Base-by-base conservation (phyloP, 1,139 yeast species). In the Sugiyamaella xylanicola region DNA sequence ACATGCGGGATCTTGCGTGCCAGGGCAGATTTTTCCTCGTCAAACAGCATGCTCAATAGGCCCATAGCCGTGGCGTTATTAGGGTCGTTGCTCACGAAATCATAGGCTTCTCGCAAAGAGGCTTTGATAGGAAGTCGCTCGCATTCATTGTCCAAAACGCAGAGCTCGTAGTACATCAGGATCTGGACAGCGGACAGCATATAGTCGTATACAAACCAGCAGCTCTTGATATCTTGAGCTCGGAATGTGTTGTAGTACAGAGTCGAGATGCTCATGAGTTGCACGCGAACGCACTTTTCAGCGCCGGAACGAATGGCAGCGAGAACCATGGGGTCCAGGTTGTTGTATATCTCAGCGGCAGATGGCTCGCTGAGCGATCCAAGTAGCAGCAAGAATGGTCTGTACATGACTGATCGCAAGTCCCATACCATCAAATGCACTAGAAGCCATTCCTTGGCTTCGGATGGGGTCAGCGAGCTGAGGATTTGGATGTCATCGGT, bases 231-330 rank as follows among this genome's bases (percentile, higher is more conserved):
- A 46, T 54, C 57, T 22, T 27, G 42, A 25, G 39, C 21, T 32
- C 49, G 20, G 32, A 54, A 17, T 5, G 21, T 16, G 32, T 50
- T 37, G 27, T 41, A 27, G 22, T 43, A 42, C 25, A 54, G 39
- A 11, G 47, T 46, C 19, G 54, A 44, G 19, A 53, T 44, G 29
- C 40, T 45, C 40, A 36, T 44, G 35, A 53, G 27, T 4, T 37
- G 41, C 7, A 45, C 54, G 11, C 53, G 44, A 9, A 53, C 54
- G 29, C 59, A 56, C 20, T 39, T 46, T 22, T 53, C 54, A 9
- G 59, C 56, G 21, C 55, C 59, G 9, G 43, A 27, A n/a, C 20
- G 53, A 35, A 56, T 45, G 8, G 55, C 49, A n/a, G 27, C 42
- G 27, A 56, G 25, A 20, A 50, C 47, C 42, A 42, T 41, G 11